phyloP scores from a whole-genome alignment of 257 asterid species.

The Cruciata laevipes region DNA sequence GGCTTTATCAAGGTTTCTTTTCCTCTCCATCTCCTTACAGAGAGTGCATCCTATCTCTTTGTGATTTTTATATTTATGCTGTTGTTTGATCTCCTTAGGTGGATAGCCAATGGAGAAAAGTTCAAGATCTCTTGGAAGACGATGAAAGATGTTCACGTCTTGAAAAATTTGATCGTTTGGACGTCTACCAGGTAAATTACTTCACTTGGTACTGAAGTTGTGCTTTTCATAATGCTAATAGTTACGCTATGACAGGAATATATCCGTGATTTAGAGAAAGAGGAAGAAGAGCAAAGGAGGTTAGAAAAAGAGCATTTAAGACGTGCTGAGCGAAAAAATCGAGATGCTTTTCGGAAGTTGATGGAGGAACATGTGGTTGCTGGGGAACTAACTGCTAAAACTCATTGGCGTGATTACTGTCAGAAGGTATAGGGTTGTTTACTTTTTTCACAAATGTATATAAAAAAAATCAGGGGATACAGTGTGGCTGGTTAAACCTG shows the following conservation, averaged over 20 bases:
- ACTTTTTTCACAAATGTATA: not conserved
- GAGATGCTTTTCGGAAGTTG: constrained; percentile 86
- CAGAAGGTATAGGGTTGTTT: constrained; percentile 40
- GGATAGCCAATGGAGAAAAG: constrained; percentile 97
- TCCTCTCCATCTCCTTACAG: not conserved
- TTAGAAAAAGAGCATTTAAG: constrained; percentile 84
- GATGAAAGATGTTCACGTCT: constrained; percentile 91
- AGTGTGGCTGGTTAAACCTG: constrained; percentile 4
- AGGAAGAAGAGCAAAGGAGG: constrained; percentile 87
- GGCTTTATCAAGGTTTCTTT: constrained; percentile 61
- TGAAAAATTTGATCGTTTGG: constrained; percentile 84
- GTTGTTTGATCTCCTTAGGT: constrained; percentile 39
- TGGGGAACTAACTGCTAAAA: constrained; percentile 81
- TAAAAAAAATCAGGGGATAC: not conserved
- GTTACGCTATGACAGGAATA: constrained; percentile 58
- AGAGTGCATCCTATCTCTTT: not conserved
- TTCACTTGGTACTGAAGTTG: not conserved
- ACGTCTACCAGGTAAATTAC: constrained; percentile 69
- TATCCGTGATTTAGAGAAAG: constrained; percentile 88
- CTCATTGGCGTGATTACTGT: constrained; percentile 88
- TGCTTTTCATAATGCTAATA: not conserved
- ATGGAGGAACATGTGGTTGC: constrained; percentile 80
- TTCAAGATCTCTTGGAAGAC: constrained; percentile 91
- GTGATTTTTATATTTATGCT: not conserved
- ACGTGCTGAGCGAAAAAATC: constrained; percentile 85